These are phyloP conservation scores for Penicillium sp. DNA, from an alignment of 2,329 filamentous ascomycete genomes.

Conservation along the genomic window DNA sequence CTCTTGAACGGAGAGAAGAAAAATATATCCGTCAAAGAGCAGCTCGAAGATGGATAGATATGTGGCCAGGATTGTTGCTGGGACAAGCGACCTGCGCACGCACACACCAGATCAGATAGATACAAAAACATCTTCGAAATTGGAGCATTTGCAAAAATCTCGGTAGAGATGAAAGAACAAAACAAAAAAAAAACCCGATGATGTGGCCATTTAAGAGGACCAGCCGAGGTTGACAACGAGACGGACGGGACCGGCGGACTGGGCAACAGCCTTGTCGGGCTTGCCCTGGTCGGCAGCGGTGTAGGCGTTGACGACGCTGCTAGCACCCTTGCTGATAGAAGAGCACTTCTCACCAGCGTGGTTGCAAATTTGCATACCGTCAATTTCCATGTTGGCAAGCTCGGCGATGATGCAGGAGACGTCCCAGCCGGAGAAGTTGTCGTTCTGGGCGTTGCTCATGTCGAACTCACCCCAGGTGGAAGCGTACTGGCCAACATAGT, in stretches of 20 bases:
- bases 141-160: conserved; percentile 18
- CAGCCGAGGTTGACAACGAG: conserved; percentile 35
- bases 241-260: conserved; percentile 31
- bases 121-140: conserved; percentile 13
- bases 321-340: conserved; percentile 26
- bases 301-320: conserved; percentile 35
- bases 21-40: conserved; percentile 8
- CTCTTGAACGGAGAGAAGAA: conserved; percentile 1
- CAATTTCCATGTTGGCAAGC: conserved; percentile 25
- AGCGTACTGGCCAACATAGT: conserved; percentile 32
- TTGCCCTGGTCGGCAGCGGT: conserved; percentile 26
- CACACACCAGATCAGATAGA: conserved; percentile 9
- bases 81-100: conserved; percentile 11
- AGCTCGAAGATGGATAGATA: conserved; percentile 6
- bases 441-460: conserved; percentile 35
- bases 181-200: neutral
- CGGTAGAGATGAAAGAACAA: conserved; percentile 7
- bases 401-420: conserved; percentile 43
- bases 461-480: conserved; percentile 45
- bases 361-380: conserved; percentile 42
- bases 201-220: conserved; percentile 14
- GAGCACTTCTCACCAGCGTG: conserved; percentile 32
- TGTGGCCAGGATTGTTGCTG: conserved; percentile 6
- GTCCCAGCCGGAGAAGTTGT: conserved; percentile 39
- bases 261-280: conserved; percentile 33